phyloP scores from a whole-genome alignment of 2,329 filamentous ascomycete genomes.

The Gremmenia infestans region DNA sequence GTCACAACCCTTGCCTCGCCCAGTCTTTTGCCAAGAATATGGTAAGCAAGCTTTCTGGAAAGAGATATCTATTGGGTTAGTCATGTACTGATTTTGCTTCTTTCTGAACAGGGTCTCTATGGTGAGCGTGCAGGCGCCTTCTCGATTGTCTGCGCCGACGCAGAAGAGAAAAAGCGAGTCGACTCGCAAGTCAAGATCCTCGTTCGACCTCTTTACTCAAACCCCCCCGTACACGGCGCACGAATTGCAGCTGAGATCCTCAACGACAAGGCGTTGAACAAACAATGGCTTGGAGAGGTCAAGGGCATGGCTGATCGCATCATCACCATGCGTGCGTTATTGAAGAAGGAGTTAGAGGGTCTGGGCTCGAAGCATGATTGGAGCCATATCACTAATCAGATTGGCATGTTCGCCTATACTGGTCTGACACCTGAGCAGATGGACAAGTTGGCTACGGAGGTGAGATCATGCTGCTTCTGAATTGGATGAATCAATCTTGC shows the following conservation, averaged over 20 bases:
- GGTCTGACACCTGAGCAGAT: slow-evolving; percentile 88
- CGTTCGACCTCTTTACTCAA: slow-evolving; percentile 94
- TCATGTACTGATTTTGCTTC: slow-evolving; percentile 9
- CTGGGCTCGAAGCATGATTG: slow-evolving; percentile 96
- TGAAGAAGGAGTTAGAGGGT: slow-evolving; percentile 92
- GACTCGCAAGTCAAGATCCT: slow-evolving; percentile 99
- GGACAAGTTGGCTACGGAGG: slow-evolving; percentile 83
- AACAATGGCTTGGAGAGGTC: slow-evolving; percentile 94
- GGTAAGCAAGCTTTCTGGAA: slow-evolving; percentile 44
- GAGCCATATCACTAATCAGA: slow-evolving; percentile 98
- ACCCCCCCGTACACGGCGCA: slow-evolving; percentile 94
- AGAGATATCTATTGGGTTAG: neutral
- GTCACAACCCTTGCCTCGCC: slow-evolving; percentile 80
- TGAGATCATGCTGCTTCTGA: slow-evolving; percentile 34
- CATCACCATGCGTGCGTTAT: slow-evolving; percentile 92
- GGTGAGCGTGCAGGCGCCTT: slow-evolving; percentile 97
- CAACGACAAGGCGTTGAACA: slow-evolving; percentile 76
- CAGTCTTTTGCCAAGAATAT: slow-evolving; percentile 99
- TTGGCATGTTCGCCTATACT: slow-evolving; percentile 99
- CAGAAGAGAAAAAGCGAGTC: slow-evolving; percentile 90
- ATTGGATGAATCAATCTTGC: slow-evolving; percentile 1
- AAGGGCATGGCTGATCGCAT: slow-evolving; percentile 99
- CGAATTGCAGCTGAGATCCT: slow-evolving; percentile 91
- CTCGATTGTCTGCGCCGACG: slow-evolving; percentile 79
- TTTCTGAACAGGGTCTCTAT: slow-evolving; percentile 69